phyloP scores from a whole-genome alignment of 2,329 filamentous ascomycete species.

The Fusarium lyarnte region DNA sequence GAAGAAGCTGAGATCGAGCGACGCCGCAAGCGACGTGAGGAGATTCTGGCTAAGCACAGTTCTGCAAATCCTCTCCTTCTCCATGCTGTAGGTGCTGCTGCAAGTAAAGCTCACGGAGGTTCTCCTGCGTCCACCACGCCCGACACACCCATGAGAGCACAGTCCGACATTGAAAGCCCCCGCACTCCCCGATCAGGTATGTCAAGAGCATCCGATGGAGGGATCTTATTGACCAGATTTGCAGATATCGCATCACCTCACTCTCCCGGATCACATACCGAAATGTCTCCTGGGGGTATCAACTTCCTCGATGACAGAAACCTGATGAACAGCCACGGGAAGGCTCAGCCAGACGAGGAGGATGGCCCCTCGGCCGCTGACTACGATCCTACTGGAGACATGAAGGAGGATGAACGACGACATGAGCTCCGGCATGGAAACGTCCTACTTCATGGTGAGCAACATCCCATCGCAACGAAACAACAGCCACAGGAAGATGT shows the following conservation, averaged over 20 bases:
- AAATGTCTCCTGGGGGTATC: constrained; percentile 67
- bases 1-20: constrained; percentile 87
- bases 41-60: constrained; percentile 84
- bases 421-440: constrained; percentile 72
- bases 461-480: constrained; percentile 42
- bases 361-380: constrained; percentile 91
- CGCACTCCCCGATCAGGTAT: constrained; percentile 61
- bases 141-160: constrained; percentile 52
- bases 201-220: constrained; percentile 21
- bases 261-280: constrained; percentile 58
- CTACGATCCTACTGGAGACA: constrained; percentile 89
- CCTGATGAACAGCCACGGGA: constrained; percentile 69
- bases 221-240: constrained; percentile 37
- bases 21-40: constrained; percentile 83
- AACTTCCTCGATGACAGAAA: constrained; percentile 73
- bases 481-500: constrained; percentile 40
- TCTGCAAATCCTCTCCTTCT: constrained; percentile 78
- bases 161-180: constrained; percentile 53
- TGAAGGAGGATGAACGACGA: constrained; percentile 82
- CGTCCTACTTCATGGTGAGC: constrained; percentile 60
- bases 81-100: constrained; percentile 74
- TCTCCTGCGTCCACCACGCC: constrained; percentile 63
- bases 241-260: constrained; percentile 54
- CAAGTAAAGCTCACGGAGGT: constrained; percentile 59
- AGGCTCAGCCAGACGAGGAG: constrained; percentile 55